A percentile compares a stretch with the other conserved stretches of the same genome.
Evolutionary conservation across 805 yeast species (phyloP).

Genomic region (Saturnispora serradocipensis): DNA sequence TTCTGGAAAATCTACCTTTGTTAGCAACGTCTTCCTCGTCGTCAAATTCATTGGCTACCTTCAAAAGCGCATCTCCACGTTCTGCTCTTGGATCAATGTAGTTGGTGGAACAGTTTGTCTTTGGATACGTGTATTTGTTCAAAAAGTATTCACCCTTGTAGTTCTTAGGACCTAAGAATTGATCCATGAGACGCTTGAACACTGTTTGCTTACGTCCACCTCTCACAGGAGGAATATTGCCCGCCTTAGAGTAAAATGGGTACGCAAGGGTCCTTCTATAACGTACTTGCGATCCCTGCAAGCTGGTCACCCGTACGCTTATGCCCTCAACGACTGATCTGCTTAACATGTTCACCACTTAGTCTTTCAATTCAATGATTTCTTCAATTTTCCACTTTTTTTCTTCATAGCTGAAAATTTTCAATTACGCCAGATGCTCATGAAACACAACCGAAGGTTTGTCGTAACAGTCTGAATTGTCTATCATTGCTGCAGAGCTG

Average conservation of each 20-base stretch:
- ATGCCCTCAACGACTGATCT: neutral
- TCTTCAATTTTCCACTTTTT: neutral
- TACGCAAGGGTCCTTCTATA: slow-evolving; percentile 46
- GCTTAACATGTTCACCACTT: neutral
- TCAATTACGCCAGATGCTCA: neutral
- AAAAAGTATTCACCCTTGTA: slow-evolving; percentile 71
- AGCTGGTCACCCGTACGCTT: slow-evolving; percentile 11
- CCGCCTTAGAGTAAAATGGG: slow-evolving; percentile 41
- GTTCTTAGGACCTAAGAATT: slow-evolving; percentile 76
- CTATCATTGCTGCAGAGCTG: too few species aligned
- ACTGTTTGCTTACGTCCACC: slow-evolving; percentile 37
- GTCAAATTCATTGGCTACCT: slow-evolving; percentile 11
- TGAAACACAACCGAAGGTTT: neutral
- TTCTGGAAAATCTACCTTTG: slow-evolving; percentile 15
- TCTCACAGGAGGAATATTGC: slow-evolving; percentile 29
- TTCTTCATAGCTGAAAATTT: neutral
- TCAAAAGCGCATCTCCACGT: slow-evolving; percentile 28
- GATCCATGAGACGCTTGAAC: slow-evolving; percentile 54
- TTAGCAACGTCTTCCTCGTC: slow-evolving; percentile 10
- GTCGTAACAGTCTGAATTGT: neutral
- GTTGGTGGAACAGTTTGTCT: slow-evolving; percentile 61
- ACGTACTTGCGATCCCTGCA: slow-evolving; percentile 36
- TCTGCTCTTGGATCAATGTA: slow-evolving; percentile 54
- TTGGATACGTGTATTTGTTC: slow-evolving; percentile 66
- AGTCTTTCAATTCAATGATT: neutral